Evolutionary conservation across 768 basidiomycete genomes (phyloP).

Genomic region (Rhizopogon vulgaris): DNA sequence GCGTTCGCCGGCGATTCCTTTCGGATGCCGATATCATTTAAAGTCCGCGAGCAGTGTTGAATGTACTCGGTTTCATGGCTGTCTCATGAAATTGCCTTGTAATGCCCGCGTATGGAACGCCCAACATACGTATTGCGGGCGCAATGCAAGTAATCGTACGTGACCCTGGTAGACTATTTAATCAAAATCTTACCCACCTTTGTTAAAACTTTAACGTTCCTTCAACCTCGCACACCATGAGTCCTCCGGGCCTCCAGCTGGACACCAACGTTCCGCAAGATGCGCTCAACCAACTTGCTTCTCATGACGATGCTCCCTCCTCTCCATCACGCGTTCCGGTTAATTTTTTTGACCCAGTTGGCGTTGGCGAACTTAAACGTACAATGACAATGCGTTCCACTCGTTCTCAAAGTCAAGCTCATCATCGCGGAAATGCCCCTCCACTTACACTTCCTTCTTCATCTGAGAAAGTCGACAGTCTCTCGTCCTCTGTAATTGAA

Average conservation of each 20-base stretch:
- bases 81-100: not conserved
- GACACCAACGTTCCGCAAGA: not conserved
- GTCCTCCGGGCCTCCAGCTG: not conserved
- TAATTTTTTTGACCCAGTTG: constrained; percentile 44
- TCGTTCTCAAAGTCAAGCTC: not conserved
- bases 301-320: not conserved
- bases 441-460: too few relatives aligned
- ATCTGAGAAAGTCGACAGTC: not conserved
- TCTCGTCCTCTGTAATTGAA: not conserved
- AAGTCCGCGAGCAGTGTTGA: not conserved
- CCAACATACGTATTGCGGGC: too few relatives aligned
- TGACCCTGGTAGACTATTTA: not conserved
- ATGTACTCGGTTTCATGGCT: not conserved
- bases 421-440: not conserved
- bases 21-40: not conserved
- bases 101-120: not conserved
- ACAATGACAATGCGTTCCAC: constrained; percentile 11
- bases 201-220: not conserved
- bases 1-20: not conserved
- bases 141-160: too few relatives aligned
- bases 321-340: constrained; percentile 27
- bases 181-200: not conserved
- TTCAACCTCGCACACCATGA: not conserved
- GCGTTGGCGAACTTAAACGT: constrained; percentile 34
- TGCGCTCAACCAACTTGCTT: not conserved